phyloP scores from a whole-genome alignment of 306 rosid genomes.

The Cucurbita argyrosperma region DNA sequence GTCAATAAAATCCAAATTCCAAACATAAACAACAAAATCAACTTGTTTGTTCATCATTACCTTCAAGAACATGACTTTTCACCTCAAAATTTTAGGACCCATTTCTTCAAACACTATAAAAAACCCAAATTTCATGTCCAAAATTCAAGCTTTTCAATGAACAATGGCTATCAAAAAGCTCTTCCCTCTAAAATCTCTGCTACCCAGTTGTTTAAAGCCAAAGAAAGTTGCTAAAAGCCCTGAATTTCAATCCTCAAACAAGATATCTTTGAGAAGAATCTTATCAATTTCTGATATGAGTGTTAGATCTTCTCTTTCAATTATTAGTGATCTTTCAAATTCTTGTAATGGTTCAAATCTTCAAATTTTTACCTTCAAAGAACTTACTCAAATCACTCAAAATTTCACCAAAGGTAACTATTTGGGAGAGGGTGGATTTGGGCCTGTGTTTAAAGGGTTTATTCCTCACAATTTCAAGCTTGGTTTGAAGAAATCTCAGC shows the following conservation, averaged over 20 bases:
- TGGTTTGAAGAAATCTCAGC: slow-evolving; percentile 28
- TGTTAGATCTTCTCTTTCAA: slow-evolving; percentile 40
- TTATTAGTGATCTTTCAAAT: slow-evolving; percentile 63
- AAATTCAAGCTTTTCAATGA: not conserved
- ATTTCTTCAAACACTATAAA: not conserved
- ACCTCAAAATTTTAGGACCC: not conserved
- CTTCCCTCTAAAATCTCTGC: slow-evolving; percentile 16
- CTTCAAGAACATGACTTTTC: not conserved
- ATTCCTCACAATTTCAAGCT: slow-evolving; percentile 49
- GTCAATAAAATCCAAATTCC: slow-evolving; percentile 2
- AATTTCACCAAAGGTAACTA: slow-evolving; percentile 33
- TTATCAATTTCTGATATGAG: slow-evolving; percentile 59
- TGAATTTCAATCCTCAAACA: not conserved
- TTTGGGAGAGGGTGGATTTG: slow-evolving; percentile 93
- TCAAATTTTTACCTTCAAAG: slow-evolving; percentile 52
- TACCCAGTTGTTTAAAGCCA: slow-evolving; percentile 35
- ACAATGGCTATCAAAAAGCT: slow-evolving; percentile 34
- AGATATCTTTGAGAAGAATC: slow-evolving; percentile 21
- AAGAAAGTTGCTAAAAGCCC: not conserved
- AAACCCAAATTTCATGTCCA: not conserved
- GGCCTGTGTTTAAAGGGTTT: slow-evolving; percentile 76
- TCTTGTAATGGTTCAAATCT: slow-evolving; percentile 66
- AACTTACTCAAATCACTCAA: slow-evolving; percentile 49
- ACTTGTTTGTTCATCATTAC: not conserved
- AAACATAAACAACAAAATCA: not conserved